Evolutionary conservation across 2,329 filamentous ascomycete genomes (phyloP), one percentile per base, ranked within the genome.

Genomic region (Penicillium sp.): DNA sequence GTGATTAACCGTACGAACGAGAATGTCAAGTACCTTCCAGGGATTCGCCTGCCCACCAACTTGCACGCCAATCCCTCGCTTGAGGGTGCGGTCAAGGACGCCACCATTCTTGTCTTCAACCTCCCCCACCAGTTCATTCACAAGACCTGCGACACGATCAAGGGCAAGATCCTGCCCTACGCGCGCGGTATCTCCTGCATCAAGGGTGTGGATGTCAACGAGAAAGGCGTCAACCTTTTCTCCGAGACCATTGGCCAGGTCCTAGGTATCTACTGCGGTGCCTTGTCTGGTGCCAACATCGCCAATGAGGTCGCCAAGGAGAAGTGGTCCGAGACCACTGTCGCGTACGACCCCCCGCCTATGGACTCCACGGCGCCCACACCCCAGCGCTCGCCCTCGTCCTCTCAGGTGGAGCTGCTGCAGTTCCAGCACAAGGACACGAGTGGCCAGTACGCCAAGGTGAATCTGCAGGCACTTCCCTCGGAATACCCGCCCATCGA

Each of bases 11-110:
- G 79, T 39, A 75, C 87, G 65, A 91, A 97, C 75, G 93, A 98
- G 77, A 98, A 98, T 72, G 80, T 95, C 75, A 98, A 97, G 74
- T 98, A 98, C 75, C 86, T 98, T 8, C 89, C 92, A n/a, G 83
- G 83, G 62, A 88, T 98, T 66, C 76, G 80, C 28, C 81, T 98
- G 1, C 93, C 93, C 3, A 64, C 77, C 53, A 98, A 98, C 70
- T 55, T 73, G 31, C 66, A 66, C 49, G 71, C 71, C 49, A 73
- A 73, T 50, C 71, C 71, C 10, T 72, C 68, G 9, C 76, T 73
- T 41, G 69, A 70, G 50, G 88, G 91, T 53, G 82, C 93, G 15
- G 92, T 93, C 66, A 83, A 84, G 65, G 83, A 87, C 70, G 87
- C 91, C 24, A 88, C 89, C 24, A 88, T 98, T 55, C 82, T 98